Conservation (phyloP, 1,284 basidiomycete species). For the Puccinia horiana region DNA sequence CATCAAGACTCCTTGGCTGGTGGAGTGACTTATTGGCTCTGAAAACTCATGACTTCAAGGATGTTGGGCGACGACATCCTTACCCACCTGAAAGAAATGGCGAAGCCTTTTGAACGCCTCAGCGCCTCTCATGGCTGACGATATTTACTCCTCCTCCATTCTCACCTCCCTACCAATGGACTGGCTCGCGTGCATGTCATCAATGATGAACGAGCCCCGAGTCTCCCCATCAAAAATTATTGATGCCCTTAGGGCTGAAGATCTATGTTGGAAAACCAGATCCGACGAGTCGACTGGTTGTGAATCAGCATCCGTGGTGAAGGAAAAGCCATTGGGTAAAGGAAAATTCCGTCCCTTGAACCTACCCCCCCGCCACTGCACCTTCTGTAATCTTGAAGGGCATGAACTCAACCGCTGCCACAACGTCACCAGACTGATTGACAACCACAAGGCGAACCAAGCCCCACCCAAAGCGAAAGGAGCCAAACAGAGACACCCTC, state of each 20-base stretch:
- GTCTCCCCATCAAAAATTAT: background rate
- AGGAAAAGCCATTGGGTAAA: background rate
- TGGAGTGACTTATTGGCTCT: background rate
- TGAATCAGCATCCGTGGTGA: background rate
- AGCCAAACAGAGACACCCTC: background rate
- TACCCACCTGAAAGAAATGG: background rate
- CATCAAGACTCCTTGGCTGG: conserved; percentile 2
- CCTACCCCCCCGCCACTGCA: background rate
- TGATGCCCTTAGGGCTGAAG: conserved; percentile 1
- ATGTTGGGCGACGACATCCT: background rate
- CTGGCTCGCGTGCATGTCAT: background rate
- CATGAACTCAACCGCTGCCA: background rate
- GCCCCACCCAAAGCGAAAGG: background rate
- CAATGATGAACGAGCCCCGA: conserved; percentile 1
- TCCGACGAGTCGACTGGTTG: background rate
- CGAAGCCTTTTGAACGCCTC: background rate
- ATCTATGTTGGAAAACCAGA: background rate
- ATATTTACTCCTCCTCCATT: background rate
- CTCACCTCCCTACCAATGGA: background rate
- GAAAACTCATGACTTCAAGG: background rate
- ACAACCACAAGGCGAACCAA: background rate
- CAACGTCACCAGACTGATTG: background rate
- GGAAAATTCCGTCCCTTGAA: too few species aligned
- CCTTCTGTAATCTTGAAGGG: background rate
- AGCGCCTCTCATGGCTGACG: background rate